Percentiles rank a stretch among this genome's conserved stretches.
phyloP scores from a whole-genome alignment of 2,329 filamentous ascomycete genomes.

The Fusarium multiceps region DNA sequence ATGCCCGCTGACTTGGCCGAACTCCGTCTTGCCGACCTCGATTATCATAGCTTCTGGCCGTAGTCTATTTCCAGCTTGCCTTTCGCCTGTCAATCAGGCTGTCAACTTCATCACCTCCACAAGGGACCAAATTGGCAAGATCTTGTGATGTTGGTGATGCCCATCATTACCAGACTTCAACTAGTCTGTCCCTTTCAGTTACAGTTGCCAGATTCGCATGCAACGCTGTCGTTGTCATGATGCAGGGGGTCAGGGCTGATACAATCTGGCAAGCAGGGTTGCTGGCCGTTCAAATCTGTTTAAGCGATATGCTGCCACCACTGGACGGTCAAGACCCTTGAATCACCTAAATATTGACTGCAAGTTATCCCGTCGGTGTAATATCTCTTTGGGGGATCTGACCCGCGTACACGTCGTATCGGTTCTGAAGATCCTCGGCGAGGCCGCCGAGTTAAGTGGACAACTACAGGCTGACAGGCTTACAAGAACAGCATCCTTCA shows the following conservation, averaged over 20 bases:
- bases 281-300: slow-evolving; percentile 15
- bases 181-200: slow-evolving; percentile 25
- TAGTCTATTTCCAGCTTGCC: slow-evolving; percentile 18
- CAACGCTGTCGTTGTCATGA: slow-evolving; percentile 33
- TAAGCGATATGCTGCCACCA: slow-evolving; percentile 28
- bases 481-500: slow-evolving; percentile 10
- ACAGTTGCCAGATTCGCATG: slow-evolving; percentile 43
- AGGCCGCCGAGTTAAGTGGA: slow-evolving; percentile 8
- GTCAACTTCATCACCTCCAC: slow-evolving; percentile 14
- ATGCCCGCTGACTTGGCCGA: background rate
- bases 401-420: slow-evolving; percentile 25
- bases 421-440: slow-evolving; percentile 31
- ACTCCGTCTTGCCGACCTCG: slow-evolving; percentile 9
- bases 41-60: slow-evolving; percentile 1
- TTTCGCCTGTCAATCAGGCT: background rate
- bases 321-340: slow-evolving; percentile 24
- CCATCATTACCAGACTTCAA: slow-evolving; percentile 27
- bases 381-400: slow-evolving; percentile 35
- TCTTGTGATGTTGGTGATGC: slow-evolving; percentile 6
- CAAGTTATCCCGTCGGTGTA: slow-evolving; percentile 25
- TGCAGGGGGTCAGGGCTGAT: slow-evolving; percentile 26
- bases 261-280: slow-evolving; percentile 33
- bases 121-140: slow-evolving; percentile 4
- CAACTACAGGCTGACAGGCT: background rate
- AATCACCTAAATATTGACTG: slow-evolving; percentile 13